These are phyloP conservation scores for Blastomyces emzantsi DNA, from an alignment of 2,329 filamentous ascomycete genomes.

Conservation along the genomic window DNA sequence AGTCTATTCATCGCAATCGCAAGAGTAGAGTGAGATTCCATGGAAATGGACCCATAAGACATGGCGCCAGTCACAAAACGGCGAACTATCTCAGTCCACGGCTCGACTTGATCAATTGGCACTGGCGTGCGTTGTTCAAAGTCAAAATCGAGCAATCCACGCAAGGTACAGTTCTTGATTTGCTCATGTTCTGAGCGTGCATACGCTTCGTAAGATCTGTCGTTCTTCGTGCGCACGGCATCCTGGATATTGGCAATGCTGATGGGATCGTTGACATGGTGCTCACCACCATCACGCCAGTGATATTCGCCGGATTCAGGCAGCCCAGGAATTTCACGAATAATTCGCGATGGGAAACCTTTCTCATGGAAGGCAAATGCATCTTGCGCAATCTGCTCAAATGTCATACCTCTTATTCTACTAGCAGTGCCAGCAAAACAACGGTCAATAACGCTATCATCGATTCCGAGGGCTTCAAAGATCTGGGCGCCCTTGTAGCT, in stretches of 20 bases:
- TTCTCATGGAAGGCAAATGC: slow-evolving; percentile 92
- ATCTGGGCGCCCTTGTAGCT: slow-evolving; percentile 98
- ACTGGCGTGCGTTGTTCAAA: slow-evolving; percentile 79
- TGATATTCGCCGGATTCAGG: slow-evolving; percentile 95
- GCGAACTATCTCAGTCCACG: slow-evolving; percentile 95
- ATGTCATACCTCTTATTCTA: slow-evolving; percentile 88
- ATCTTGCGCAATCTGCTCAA: slow-evolving; percentile 87
- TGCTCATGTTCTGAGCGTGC: slow-evolving; percentile 88
- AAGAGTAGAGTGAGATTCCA: slow-evolving; percentile 94
- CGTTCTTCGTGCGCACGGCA: slow-evolving; percentile 91
- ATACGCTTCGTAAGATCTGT: slow-evolving; percentile 97
- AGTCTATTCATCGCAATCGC: slow-evolving; percentile 96
- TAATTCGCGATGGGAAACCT: slow-evolving; percentile 74
- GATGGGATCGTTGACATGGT: slow-evolving; percentile 88
- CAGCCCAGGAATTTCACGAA: slow-evolving; percentile 67
- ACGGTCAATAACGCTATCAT: slow-evolving; percentile 82
- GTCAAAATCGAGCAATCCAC: slow-evolving; percentile 90
- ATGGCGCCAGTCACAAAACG: slow-evolving; percentile 96
- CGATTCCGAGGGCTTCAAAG: slow-evolving; percentile 89
- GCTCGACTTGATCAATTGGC: slow-evolving; percentile 92
- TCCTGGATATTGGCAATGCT: slow-evolving; percentile 97
- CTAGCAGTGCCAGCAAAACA: slow-evolving; percentile 94
- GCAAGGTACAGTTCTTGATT: slow-evolving; percentile 92
- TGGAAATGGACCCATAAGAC: slow-evolving; percentile 97
- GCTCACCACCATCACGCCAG: slow-evolving; percentile 93